Conservation (phyloP, 139 green algal species). For the Closterium sp. region DNA sequence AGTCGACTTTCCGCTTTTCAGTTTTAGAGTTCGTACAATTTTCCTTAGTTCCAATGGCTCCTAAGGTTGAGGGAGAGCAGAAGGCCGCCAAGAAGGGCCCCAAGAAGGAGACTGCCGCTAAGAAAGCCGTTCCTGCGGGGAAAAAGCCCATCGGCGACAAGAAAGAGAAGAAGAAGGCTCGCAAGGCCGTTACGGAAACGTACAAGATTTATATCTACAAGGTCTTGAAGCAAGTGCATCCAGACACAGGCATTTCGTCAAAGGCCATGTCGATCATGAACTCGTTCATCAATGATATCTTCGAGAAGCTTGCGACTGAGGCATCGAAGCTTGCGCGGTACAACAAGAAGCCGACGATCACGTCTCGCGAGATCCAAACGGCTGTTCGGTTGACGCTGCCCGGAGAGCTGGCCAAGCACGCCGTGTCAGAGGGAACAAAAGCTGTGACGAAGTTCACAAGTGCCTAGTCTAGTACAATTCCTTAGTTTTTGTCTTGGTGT, state of each 20-base stretch:
- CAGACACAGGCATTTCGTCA: conserved; percentile 77
- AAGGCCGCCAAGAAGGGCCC: conserved; percentile 39
- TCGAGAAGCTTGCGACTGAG: conserved; percentile 84
- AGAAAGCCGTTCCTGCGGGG: conserved; percentile 52
- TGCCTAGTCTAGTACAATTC: neutral
- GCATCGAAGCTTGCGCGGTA: conserved; percentile 70
- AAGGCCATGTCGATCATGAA: conserved; percentile 88
- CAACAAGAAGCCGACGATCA: conserved; percentile 85
- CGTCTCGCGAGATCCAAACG: too few relatives aligned
- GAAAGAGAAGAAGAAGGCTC: conserved; percentile 52
- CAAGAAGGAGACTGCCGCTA: conserved; percentile 35
- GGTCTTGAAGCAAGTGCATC: conserved; percentile 83
- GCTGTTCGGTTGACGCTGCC: conserved; percentile 76
- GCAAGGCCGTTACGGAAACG: conserved; percentile 73
- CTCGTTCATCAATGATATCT: conserved; percentile 79
- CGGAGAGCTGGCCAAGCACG: conserved; percentile 82
- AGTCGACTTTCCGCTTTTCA: too few relatives aligned
- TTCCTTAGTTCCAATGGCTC: conserved; percentile 9
- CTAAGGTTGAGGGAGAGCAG: conserved; percentile 23
- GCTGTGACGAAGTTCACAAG: conserved; percentile 68
- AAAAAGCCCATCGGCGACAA: conserved; percentile 58
- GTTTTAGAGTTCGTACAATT: too few relatives aligned
- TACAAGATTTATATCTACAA: conserved; percentile 99
- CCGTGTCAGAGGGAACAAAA: conserved; percentile 83
- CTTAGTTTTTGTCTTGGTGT: too few relatives aligned